These are phyloP conservation scores for Amaranthus tricolor DNA, from an alignment of 179 eudicot species.

Conservation along the genomic window DNA sequence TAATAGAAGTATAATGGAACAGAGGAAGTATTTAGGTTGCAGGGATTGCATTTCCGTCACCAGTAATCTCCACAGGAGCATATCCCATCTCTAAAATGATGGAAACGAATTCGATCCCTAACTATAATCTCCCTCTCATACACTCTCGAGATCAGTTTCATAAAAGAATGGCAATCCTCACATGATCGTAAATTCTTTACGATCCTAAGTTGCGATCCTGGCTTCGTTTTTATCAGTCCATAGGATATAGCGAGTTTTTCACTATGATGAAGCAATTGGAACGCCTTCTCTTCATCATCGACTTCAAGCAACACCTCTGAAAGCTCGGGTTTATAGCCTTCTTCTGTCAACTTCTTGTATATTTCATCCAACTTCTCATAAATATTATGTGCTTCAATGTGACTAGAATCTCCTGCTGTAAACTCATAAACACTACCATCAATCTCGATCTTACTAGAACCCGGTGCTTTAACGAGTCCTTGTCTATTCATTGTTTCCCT, in stretches of 20 bases:
- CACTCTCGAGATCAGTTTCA: conserved; percentile 35
- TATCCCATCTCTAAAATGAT: conserved; percentile 39
- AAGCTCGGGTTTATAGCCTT: conserved; percentile 40
- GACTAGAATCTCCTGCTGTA: conserved; percentile 41
- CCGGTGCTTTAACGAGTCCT: conserved; percentile 38
- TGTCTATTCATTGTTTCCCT: conserved; percentile 35
- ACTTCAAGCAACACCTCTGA: conserved; percentile 44
- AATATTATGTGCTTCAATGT: conserved; percentile 29
- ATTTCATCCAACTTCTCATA: conserved; percentile 35
- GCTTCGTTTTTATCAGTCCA: conserved; percentile 36
- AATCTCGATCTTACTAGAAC: conserved; percentile 40
- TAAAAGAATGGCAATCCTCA: conserved; percentile 45
- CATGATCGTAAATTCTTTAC: conserved; percentile 45
- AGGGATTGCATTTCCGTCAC: conserved; percentile 15
- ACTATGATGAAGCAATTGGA: conserved; percentile 43
- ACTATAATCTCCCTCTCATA: conserved; percentile 39
- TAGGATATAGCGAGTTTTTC: conserved; percentile 47
- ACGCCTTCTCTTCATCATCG: conserved; percentile 46
- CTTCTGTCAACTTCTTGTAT: conserved; percentile 25
- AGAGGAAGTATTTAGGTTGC: no score
- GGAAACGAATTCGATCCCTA: conserved; percentile 47
- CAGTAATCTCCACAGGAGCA: conserved; percentile 45
- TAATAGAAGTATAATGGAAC: no score
- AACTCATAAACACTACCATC: conserved; percentile 38
- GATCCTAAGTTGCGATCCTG: conserved; percentile 34